These are phyloP conservation scores for Alternaria dauci DNA, from an alignment of 2,329 filamentous ascomycete species.

Conservation along the genomic window DNA sequence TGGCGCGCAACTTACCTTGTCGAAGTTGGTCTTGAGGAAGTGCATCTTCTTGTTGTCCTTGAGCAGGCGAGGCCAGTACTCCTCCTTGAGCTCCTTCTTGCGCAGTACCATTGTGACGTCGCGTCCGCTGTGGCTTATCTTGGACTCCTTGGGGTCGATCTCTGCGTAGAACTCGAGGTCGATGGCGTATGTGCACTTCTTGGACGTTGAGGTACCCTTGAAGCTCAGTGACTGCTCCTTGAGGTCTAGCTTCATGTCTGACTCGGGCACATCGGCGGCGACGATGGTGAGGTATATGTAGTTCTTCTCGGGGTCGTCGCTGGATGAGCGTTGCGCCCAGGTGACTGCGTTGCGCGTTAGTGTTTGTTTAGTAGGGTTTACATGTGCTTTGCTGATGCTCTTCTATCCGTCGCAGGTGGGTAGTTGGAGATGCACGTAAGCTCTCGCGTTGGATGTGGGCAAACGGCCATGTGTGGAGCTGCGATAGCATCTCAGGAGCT, in stretches of 20 bases:
- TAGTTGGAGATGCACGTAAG: background rate
- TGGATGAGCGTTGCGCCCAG: conserved; percentile 96
- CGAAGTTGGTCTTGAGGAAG: conserved; percentile 98
- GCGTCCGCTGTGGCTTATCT: conserved; percentile 86
- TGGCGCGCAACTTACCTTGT: conserved; percentile 72
- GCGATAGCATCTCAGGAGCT: conserved; percentile 5
- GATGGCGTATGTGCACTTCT: conserved; percentile 87
- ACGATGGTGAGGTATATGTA: conserved; percentile 92
- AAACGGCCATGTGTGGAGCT: background rate
- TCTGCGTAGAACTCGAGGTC: conserved; percentile 88
- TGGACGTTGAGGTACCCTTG: conserved; percentile 80
- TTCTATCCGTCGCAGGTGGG: background rate
- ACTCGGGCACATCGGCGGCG: conserved; percentile 81
- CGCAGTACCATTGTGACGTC: conserved; percentile 89
- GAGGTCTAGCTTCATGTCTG: conserved; percentile 82
- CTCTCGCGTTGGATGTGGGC: background rate
- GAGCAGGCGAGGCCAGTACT: conserved; percentile 94
- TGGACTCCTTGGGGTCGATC: conserved; percentile 85
- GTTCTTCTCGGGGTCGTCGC: conserved; percentile 83
- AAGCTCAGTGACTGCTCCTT: conserved; percentile 76
- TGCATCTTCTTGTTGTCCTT: conserved; percentile 91
- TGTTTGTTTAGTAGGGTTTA: background rate
- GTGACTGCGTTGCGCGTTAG: conserved; percentile 73
- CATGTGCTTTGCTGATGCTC: conserved; percentile 15
- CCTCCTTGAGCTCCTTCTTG: conserved; percentile 95